Percentiles rank a stretch among this genome's conserved stretches.
Conservation (phyloP, 345 rosid genomes). For the Heritiera fomes region DNA sequence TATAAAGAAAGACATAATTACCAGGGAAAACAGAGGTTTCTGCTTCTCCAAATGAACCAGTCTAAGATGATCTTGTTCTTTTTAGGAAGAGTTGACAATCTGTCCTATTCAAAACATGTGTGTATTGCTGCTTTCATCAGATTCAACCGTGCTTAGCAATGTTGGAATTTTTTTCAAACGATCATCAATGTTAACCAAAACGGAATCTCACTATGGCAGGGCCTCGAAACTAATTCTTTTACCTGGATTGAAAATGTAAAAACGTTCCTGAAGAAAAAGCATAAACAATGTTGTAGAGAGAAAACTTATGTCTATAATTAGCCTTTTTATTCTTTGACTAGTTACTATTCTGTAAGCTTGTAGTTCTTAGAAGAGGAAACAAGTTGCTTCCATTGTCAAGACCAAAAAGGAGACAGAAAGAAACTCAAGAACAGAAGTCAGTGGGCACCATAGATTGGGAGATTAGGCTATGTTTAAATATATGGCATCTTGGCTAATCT, state of each 20-base stretch:
- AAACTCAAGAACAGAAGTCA: not conserved
- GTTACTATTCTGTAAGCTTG: not conserved
- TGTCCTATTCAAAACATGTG: not conserved
- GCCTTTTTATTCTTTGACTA: not conserved
- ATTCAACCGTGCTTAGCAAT: not conserved
- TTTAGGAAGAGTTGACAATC: not conserved
- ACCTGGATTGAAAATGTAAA: not conserved
- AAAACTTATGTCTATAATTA: not conserved
- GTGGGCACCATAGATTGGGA: not conserved
- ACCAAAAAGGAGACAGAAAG: not conserved
- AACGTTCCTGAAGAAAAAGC: not conserved
- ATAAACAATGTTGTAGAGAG: not conserved
- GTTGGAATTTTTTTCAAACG: too few relatives aligned
- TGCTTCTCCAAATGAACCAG: not conserved
- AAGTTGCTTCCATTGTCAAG: not conserved
- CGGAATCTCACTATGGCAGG: too few relatives aligned
- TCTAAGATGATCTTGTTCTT: not conserved
- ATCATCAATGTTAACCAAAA: too few relatives aligned
- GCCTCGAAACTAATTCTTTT: too few relatives aligned
- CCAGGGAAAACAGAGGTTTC: not conserved
- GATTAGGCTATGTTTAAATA: slow-evolving; percentile 18
- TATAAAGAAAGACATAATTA: not conserved
- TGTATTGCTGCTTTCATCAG: not conserved
- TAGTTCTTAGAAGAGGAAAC: not conserved
- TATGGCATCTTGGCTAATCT: slow-evolving; percentile 39